These are phyloP conservation scores for Agrocybe praecox DNA, from an alignment of 768 basidiomycete species.

Conservation along the genomic window DNA sequence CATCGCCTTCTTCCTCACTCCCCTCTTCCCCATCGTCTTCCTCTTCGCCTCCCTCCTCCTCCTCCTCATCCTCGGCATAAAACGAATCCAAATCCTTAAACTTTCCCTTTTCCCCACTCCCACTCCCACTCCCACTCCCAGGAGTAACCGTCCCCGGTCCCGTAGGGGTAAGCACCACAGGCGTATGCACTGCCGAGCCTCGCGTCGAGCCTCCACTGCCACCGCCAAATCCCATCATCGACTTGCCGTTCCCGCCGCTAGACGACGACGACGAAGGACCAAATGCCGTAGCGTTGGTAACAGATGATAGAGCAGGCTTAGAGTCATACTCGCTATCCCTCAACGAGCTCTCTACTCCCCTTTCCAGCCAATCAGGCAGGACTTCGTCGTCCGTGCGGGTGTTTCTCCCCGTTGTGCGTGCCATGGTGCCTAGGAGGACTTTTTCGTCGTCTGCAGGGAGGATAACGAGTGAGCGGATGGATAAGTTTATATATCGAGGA, in stretches of 20 bases:
- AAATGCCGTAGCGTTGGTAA: slow-evolving; percentile 38
- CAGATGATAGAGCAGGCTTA: slow-evolving; percentile 30
- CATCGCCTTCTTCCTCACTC: slow-evolving; percentile 20
- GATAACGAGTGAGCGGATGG: background rate
- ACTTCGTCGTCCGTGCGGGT: slow-evolving; percentile 45
- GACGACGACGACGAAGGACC: slow-evolving; percentile 36
- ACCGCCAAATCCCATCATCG: slow-evolving; percentile 22
- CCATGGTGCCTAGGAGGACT: slow-evolving; percentile 66
- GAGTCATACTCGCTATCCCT: slow-evolving; percentile 68
- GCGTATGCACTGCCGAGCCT: slow-evolving; percentile 26
- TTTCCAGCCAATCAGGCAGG: slow-evolving; percentile 84
- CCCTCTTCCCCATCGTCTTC: slow-evolving; percentile 24
- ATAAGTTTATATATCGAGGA: background rate
- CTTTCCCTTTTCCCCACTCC: slow-evolving; percentile 40
- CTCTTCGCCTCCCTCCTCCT: slow-evolving; percentile 29
- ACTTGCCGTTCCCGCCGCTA: slow-evolving; percentile 9
- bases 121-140: slow-evolving; percentile 34
- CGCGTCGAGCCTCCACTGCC: slow-evolving; percentile 27
- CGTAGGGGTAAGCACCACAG: slow-evolving; percentile 61
- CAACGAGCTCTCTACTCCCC: slow-evolving; percentile 77
- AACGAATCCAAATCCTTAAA: slow-evolving; percentile 75
- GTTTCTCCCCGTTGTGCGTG: slow-evolving; percentile 57
- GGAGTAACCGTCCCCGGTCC: slow-evolving; percentile 46
- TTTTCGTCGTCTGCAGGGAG: slow-evolving; percentile 36
- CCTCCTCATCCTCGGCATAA: slow-evolving; percentile 56